These are phyloP conservation scores for Pyrus communis DNA, from an alignment of 306 rosid species.

Conservation along the genomic window DNA sequence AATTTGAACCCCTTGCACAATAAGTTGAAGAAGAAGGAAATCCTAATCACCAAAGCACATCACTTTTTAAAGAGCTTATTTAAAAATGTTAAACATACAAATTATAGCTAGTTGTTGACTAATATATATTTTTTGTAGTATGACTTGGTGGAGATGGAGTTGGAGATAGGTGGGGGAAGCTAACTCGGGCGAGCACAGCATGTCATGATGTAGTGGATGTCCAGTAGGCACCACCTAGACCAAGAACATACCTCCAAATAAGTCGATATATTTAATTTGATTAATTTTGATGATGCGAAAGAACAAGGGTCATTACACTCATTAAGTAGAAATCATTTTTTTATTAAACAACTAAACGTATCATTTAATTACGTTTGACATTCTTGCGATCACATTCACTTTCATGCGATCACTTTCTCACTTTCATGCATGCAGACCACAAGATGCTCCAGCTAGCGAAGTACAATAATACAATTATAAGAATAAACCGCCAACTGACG, in stretches of 20 bases:
- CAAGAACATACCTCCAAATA: background rate
- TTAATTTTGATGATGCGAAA: background rate
- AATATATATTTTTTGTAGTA: background rate
- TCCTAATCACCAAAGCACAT: too few relatives aligned
- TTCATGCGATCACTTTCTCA: background rate
- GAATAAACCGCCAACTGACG: too few relatives aligned
- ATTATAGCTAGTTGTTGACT: too few relatives aligned
- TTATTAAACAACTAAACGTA: background rate
- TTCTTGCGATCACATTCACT: background rate
- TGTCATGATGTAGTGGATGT: constrained; percentile 6
- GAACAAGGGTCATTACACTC: too few relatives aligned
- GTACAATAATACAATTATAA: too few relatives aligned
- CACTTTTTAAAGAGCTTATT: too few relatives aligned
- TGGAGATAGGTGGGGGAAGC: background rate
- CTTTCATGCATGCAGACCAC: background rate
- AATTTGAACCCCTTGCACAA: too few relatives aligned
- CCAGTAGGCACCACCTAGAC: constrained; percentile 11
- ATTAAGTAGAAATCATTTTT: too few relatives aligned
- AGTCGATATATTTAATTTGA: background rate
- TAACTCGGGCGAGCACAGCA: constrained; percentile 1
- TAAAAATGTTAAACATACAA: too few relatives aligned
- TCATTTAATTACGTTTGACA: background rate
- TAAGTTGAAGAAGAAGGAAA: too few relatives aligned
- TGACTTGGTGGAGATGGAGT: background rate
- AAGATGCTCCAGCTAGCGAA: too few relatives aligned